Percentiles rank a stretch among this genome's conserved stretches.
These are phyloP conservation scores for Exophiala alcalophila DNA, from an alignment of 2,329 filamentous ascomycete species.

Conservation along the genomic window DNA sequence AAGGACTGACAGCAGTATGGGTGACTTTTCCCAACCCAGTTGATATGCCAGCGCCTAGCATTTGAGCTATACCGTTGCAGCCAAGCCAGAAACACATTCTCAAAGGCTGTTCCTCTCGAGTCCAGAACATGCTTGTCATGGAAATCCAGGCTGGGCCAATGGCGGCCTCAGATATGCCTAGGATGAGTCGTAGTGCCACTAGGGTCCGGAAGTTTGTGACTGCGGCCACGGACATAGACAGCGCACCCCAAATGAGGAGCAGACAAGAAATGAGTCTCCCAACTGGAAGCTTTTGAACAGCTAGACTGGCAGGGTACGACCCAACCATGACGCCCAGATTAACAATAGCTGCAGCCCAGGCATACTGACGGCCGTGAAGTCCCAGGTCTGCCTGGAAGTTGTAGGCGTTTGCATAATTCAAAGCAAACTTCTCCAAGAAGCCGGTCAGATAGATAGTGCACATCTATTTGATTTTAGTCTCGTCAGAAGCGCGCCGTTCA, in stretches of 20 bases:
- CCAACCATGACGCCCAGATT: conserved; percentile 2
- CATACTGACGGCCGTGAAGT: conserved; percentile 34
- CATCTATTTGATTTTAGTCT: conserved; percentile 2
- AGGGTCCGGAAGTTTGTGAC: conserved; percentile 43
- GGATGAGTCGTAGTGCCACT: conserved; percentile 55
- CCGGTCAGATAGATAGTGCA: not conserved
- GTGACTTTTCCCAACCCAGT: conserved; percentile 55
- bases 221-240: conserved; percentile 22
- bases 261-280: conserved; percentile 3
- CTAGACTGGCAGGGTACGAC: conserved; percentile 8
- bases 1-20: conserved; percentile 27
- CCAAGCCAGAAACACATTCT: conserved; percentile 61
- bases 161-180: conserved; percentile 60
- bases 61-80: conserved; percentile 58
- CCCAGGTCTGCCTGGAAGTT: conserved; percentile 7
- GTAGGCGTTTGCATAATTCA: conserved; percentile 16
- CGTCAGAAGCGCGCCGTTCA: not conserved
- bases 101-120: conserved; percentile 55
- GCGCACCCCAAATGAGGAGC: conserved; percentile 37
- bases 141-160: conserved; percentile 60
- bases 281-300: conserved; percentile 4
- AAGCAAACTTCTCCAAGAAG: conserved; percentile 40
- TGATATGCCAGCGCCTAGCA: conserved; percentile 46
- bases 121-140: conserved; percentile 60
- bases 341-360: conserved; percentile 35